These are phyloP conservation scores for Bipolaris victoriae DNA, from an alignment of 2,329 filamentous ascomycete species.

Conservation along the genomic window DNA sequence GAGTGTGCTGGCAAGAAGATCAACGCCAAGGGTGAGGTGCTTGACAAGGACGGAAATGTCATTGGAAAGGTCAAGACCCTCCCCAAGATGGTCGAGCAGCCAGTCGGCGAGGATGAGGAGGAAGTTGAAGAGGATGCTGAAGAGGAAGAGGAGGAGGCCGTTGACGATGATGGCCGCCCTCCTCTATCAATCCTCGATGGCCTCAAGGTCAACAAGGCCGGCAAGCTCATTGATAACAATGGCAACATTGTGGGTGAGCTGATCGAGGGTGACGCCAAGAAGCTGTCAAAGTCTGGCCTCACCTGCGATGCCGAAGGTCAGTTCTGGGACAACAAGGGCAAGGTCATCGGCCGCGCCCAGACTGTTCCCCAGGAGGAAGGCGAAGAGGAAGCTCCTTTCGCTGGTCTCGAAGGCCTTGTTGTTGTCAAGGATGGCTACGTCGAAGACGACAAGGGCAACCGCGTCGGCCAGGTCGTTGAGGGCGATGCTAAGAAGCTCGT, in stretches of 20 bases:
- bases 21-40: conserved; percentile 68
- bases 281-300: conserved; percentile 57
- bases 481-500: conserved; percentile 60
- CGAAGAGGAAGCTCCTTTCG: conserved; percentile 58
- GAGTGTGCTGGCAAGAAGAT: conserved; percentile 71
- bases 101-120: conserved; percentile 40
- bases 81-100: conserved; percentile 51
- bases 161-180: conserved; percentile 50
- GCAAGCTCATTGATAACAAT: conserved; percentile 57
- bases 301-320: conserved; percentile 56
- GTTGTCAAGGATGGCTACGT: conserved; percentile 59
- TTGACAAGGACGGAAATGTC: conserved; percentile 68
- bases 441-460: conserved; percentile 59
- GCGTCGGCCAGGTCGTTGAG: conserved; percentile 56
- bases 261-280: conserved; percentile 59
- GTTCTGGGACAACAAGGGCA: conserved; percentile 62
- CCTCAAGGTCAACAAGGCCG: conserved; percentile 57
- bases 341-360: conserved; percentile 58
- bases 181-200: conserved; percentile 59
- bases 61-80: conserved; percentile 66
- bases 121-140: conserved; percentile 36
- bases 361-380: conserved; percentile 55
- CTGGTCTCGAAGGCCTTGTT: conserved; percentile 57
- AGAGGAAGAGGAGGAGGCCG: conserved; percentile 45
- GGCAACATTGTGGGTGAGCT: conserved; percentile 58